Evolutionary conservation across 768 basidiomycete species (phyloP).

Genomic region (Ephemerocybe angulata): DNA sequence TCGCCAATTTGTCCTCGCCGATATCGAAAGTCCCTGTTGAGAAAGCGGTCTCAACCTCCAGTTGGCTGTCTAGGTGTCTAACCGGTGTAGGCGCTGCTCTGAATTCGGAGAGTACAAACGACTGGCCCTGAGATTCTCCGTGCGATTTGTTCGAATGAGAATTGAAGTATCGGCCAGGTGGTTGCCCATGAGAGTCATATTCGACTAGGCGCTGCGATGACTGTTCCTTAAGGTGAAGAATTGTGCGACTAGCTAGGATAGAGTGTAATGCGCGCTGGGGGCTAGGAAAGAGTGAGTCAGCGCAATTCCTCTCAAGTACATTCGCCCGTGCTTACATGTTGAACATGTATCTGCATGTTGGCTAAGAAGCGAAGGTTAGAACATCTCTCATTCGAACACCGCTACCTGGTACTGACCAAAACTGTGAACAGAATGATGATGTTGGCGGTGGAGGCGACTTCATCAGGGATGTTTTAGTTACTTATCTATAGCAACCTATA

Average conservation of each 20-base stretch:
- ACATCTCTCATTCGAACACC: too few species aligned
- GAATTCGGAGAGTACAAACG: not conserved
- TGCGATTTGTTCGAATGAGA: not conserved
- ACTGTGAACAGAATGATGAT: not conserved
- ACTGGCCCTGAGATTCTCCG: not conserved
- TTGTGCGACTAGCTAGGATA: not conserved
- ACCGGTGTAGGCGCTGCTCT: not conserved
- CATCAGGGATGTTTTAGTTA: not conserved
- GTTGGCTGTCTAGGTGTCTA: not conserved
- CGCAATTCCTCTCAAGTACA: not conserved
- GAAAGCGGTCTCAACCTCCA: not conserved
- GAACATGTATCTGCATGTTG: not conserved
- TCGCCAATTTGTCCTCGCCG: too few species aligned
- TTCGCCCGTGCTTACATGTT: not conserved
- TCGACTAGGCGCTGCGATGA: not conserved
- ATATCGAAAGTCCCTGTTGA: not conserved
- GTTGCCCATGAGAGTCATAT: not conserved
- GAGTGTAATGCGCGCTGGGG: not conserved
- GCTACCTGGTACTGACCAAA: not conserved
- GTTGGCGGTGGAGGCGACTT: not conserved
- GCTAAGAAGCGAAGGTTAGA: not conserved
- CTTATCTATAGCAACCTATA: not conserved
- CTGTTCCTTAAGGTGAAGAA: not conserved
- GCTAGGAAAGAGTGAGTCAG: not conserved
- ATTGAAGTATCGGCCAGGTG: not conserved